Evolutionary conservation across 495 filamentous ascomycete species (phyloP), one percentile per base, ranked within the genome.

Genomic region (Xylaria telfairii): DNA sequence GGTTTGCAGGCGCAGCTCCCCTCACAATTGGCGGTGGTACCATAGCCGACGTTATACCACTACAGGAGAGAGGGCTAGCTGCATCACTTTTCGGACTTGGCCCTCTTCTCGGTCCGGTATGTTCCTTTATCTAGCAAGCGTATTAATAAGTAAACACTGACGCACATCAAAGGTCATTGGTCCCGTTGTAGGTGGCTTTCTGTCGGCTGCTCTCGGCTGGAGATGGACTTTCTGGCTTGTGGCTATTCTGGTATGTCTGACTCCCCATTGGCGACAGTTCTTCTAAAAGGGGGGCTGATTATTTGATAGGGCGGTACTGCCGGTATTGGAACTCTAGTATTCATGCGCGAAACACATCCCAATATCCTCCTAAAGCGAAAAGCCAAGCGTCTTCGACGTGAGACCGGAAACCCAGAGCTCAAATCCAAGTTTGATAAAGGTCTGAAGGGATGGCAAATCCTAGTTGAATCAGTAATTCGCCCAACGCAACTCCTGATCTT

Each of bases 191-290:
- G 88, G 88, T 6, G 86, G 87, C 0, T 90, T 87, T 71, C 66
- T 91, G 9, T 83, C 41, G 75, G 87, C 68, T 49, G 80, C 10
- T 65, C 73, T 86, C 5, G 79, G 80, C 1, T 93, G 91, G 92
- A 83, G 90, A 62, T 92, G 90, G 91, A 82, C 87, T 24, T 93
- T 93, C 78, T 88, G 87, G 79, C 76, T 86, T 30, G 86, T 87
- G 9, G 84, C 88, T 0, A 81, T 86, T 47, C 71, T 83, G 4
- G 77, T 77, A 74, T 72, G 65, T 70, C 87, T 24, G 65, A 61
- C 80, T 91, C 75, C 21, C 19, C 74, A 28, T 37, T 21, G 10
- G 4, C 7, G 15, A 26, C 3, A 42, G 32, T 9, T 2, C 24
- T 64, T 13, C 15, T 30, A 32, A 3, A 6, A 49, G 1, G 17